Conservation (phyloP, 495 filamentous ascomycete species). For the Neurospora sp. region DNA sequence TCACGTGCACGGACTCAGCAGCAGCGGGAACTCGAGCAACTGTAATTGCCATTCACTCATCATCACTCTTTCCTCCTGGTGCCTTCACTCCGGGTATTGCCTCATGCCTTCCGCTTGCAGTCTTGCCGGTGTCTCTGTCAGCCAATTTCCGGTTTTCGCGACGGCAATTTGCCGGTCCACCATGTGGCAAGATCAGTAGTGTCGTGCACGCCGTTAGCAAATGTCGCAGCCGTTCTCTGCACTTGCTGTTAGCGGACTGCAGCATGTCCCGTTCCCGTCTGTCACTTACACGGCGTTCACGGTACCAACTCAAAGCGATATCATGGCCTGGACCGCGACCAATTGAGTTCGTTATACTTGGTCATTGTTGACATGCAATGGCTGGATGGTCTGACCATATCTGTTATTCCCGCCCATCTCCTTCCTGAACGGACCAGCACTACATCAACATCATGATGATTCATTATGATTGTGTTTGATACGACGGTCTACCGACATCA, state of each 20-base stretch:
- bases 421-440: no score
- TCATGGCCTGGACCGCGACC: background rate
- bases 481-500: no score
- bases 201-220: background rate
- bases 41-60: background rate
- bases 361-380: no score
- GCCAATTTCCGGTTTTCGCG: background rate
- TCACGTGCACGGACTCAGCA: constrained; percentile 7
- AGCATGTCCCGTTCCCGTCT: background rate
- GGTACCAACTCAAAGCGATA: background rate
- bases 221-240: background rate
- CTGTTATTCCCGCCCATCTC: no score
- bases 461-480: no score
- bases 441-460: no score
- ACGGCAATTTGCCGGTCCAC: background rate
- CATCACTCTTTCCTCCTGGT: background rate
- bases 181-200: background rate
- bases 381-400: background rate
- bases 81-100: background rate
- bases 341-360: background rate
- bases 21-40: background rate
- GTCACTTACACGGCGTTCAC: background rate
- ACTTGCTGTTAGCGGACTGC: background rate
- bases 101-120: background rate
- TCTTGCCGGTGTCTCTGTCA: background rate